These are phyloP conservation scores for Aspergillus egyptiacus DNA, from an alignment of 495 filamentous ascomycete species.

Conservation along the genomic window DNA sequence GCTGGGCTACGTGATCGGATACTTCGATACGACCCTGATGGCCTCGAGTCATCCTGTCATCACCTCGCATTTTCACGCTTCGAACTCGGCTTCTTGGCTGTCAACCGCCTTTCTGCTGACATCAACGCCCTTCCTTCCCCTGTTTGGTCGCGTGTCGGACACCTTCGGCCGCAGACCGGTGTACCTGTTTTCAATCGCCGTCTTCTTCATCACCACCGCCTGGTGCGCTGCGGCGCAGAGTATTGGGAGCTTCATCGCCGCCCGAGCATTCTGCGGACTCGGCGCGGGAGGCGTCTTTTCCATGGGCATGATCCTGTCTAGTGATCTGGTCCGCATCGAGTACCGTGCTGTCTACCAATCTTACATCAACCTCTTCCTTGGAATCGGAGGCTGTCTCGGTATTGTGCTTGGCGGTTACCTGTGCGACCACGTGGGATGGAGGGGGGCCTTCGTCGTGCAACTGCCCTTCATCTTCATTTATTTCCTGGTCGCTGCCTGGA, in stretches of 20 bases:
- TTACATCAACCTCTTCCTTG: conserved; percentile 67
- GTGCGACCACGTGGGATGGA: conserved; percentile 69
- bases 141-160: conserved; percentile 68
- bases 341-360: conserved; percentile 69
- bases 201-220: conserved; percentile 61
- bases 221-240: conserved; percentile 69
- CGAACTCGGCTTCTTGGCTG: conserved; percentile 74
- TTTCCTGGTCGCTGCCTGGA: conserved; percentile 48
- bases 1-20: conserved; percentile 46
- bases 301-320: conserved; percentile 66
- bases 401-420: conserved; percentile 68
- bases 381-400: conserved; percentile 57
- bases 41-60: conserved; percentile 77
- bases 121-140: conserved; percentile 64
- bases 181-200: conserved; percentile 55
- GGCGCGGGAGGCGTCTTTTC: conserved; percentile 70
- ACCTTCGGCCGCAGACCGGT: conserved; percentile 64
- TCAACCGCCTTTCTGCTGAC: conserved; percentile 76
- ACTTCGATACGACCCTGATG: conserved; percentile 76
- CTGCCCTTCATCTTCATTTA: conserved; percentile 58
- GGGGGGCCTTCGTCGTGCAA: conserved; percentile 65
- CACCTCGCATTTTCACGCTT: conserved; percentile 68
- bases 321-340: conserved; percentile 71
- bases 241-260: conserved; percentile 67
- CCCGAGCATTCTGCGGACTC: conserved; percentile 65